Evolutionary conservation across 164 flowering plant species (phyloP), one percentile per base, ranked within the genome.

Genomic region (Protea cynaroides): DNA sequence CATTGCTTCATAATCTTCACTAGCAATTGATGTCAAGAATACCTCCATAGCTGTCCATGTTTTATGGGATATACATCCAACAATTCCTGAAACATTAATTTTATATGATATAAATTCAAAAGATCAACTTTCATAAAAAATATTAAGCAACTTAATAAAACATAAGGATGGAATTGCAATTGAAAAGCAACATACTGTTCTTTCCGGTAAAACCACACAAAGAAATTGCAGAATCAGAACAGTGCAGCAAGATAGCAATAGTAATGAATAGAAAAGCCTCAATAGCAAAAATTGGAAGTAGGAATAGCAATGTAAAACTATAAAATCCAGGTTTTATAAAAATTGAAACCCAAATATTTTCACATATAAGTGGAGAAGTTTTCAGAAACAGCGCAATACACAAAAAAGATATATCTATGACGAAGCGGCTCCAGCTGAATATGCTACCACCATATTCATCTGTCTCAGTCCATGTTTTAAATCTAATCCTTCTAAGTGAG

Each of bases 11-110:
- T 93, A 93, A 38, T 90, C 97, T 77, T 85, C 84, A 29, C 78
- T 81, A 36, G 86, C 82, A 66, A 93, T 72, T 59, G 98, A 93
- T 58, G 74, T 69, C 78, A 93, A 76, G 78, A 93, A 90, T 29
- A 75, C 75, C 58, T 93, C 96, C 94, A 93, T 88, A 11, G 98
- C 98, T 69, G 82, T 73, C 98, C 97, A 93, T 53, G 96, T 90
- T 69, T 83, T 87, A 10, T 97, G 97, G 56, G 97, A 93, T 80
- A 93, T 88, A 34, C 92, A 94, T 25, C 98, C 98, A 70, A 93
- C 97, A 76, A 93, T 90, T 61, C 98, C 98, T 93, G 83, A 23
- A 43, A 36, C 67, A 23, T 60, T 57, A 58, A 63, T 54, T 13
- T 29, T 37, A 43, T 18, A 50, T 49, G 14, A 55, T 15, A 34